phyloP scores from a whole-genome alignment of 164 flowering plant genomes.

The Chimonanthus salicifolius region DNA sequence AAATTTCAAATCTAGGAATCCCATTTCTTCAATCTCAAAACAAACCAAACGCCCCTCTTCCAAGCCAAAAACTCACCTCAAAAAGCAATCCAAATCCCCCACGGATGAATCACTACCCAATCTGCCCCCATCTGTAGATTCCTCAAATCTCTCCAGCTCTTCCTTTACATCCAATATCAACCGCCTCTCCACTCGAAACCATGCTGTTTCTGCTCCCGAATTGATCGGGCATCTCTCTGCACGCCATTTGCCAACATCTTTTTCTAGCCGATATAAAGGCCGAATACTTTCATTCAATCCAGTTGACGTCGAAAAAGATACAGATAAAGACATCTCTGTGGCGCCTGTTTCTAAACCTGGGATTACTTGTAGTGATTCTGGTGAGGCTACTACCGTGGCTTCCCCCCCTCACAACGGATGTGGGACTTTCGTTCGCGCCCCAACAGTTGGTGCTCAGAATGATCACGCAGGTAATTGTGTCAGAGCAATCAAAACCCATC shows the following conservation, averaged over 20 bases:
- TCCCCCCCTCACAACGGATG: not conserved
- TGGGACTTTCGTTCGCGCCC: too few relatives aligned
- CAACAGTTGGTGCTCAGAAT: not conserved
- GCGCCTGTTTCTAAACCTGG: slow-evolving; percentile 6
- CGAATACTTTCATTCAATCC: slow-evolving; percentile 24
- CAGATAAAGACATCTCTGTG: not conserved
- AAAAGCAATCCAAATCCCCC: slow-evolving; percentile 13
- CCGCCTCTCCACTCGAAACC: slow-evolving; percentile 12
- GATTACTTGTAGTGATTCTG: not conserved
- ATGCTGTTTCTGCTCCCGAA: slow-evolving; percentile 5
- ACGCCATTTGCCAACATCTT: slow-evolving; percentile 42
- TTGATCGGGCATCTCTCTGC: slow-evolving; percentile 35
- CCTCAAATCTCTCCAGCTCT: slow-evolving; percentile 8
- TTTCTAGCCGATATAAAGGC: slow-evolving; percentile 28
- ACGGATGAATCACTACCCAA: not conserved
- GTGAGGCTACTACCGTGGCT: not conserved
- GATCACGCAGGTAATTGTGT: not conserved
- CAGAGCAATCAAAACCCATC: slow-evolving; percentile 26
- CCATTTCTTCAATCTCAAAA: slow-evolving; percentile 17
- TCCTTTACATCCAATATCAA: slow-evolving; percentile 36
- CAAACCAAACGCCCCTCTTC: slow-evolving; percentile 7
- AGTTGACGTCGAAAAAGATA: slow-evolving; percentile 22
- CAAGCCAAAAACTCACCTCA: slow-evolving; percentile 6
- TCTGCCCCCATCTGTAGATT: slow-evolving; percentile 3
- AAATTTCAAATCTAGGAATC: slow-evolving; percentile 16